Evolutionary conservation across 345 rosid genomes (phyloP).

Genomic region (Salix dunnii): DNA sequence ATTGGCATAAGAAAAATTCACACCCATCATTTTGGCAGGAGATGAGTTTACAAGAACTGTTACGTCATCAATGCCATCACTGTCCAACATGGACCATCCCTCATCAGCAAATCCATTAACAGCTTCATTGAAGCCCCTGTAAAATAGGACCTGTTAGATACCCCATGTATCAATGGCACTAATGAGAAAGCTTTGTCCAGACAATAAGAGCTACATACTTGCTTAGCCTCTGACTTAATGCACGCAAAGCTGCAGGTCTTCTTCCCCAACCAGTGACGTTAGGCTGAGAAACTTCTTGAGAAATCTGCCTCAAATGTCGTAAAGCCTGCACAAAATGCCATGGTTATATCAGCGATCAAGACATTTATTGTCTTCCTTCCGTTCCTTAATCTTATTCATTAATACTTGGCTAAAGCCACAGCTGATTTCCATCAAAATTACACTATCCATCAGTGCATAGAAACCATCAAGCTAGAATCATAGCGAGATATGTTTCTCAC

Average conservation of each 20-base stretch:
- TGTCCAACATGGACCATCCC: slow-evolving; percentile 94
- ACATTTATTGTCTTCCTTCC: neutral
- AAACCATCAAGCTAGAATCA: neutral
- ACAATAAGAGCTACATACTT: slow-evolving; percentile 21
- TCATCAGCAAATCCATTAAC: slow-evolving; percentile 93
- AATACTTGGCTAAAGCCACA: neutral
- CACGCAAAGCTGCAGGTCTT: slow-evolving; percentile 91
- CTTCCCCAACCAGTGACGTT: slow-evolving; percentile 87
- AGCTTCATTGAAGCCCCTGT: slow-evolving; percentile 96
- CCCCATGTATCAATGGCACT: slow-evolving; percentile 4
- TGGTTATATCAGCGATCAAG: neutral
- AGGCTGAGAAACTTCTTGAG: slow-evolving; percentile 83
- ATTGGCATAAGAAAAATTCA: slow-evolving; percentile 66
- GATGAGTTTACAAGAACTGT: slow-evolving; percentile 92
- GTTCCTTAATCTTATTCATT: neutral
- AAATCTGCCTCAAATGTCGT: slow-evolving; percentile 91
- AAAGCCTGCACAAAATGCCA: slow-evolving; percentile 50
- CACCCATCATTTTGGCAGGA: slow-evolving; percentile 87
- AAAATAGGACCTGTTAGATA: neutral
- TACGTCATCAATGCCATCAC: slow-evolving; percentile 93
- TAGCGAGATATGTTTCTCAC: neutral
- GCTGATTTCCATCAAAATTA: neutral
- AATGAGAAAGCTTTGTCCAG: neutral
- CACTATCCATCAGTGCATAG: neutral
- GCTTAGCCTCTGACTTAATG: slow-evolving; percentile 93